phyloP scores from a whole-genome alignment of 2,329 filamentous ascomycete genomes.

The Xylaria sp. region DNA sequence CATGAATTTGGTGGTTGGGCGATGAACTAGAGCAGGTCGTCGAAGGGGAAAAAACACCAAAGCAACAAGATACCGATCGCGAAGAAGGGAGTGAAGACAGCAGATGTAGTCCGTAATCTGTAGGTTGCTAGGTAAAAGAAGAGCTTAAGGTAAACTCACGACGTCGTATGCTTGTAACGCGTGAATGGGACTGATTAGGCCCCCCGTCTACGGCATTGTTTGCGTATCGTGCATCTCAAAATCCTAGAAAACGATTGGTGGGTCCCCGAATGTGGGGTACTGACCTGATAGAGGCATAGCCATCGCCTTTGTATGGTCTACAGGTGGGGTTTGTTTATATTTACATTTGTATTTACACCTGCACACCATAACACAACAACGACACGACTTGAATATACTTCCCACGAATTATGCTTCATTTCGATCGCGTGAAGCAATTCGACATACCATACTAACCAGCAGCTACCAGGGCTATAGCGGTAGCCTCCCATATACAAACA shows the following conservation, averaged over 20 bases:
- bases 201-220: constrained; percentile 7
- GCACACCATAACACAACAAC: background rate
- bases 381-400: background rate
- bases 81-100: constrained; percentile 2
- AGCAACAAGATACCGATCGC: background rate
- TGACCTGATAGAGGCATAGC: background rate
- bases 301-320: background rate
- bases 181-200: background rate
- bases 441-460: constrained; percentile 5
- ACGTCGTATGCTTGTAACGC: background rate
- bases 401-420: background rate
- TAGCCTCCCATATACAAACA: background rate
- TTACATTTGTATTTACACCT: constrained; percentile 18
- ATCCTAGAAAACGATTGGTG: constrained; percentile 4
- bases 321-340: constrained; percentile 26
- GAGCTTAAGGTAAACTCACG: background rate
- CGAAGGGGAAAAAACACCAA: background rate
- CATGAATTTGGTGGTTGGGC: constrained; percentile 36
- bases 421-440: background rate
- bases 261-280: background rate
- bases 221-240: background rate
- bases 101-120: background rate
- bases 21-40: background rate
- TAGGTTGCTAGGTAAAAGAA: background rate
- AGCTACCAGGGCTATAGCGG: background rate